Conservation (phyloP, 179 eudicot genomes). For the Beta lomatogona region DNA sequence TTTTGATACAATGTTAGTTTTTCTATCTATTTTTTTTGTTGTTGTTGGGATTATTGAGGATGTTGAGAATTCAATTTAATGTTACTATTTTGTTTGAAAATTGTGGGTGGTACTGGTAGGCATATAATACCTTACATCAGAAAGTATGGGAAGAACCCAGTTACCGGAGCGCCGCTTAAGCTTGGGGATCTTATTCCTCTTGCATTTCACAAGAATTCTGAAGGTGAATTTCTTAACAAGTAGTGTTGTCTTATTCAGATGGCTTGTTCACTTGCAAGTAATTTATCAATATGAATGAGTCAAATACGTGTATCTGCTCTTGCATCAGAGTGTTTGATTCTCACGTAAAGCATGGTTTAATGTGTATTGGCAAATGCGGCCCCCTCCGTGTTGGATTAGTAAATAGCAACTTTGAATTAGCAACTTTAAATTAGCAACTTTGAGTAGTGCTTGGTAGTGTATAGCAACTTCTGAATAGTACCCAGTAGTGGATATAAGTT, state of each 20-base stretch:
- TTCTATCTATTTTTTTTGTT: not conserved
- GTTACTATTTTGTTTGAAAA: not conserved
- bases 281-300: not conserved
- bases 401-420: not conserved
- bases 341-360: not conserved
- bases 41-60: not conserved
- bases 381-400: not conserved
- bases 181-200: conserved; percentile 81
- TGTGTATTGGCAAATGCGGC: not conserved
- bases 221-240: conserved; percentile 41
- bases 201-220: conserved; percentile 81
- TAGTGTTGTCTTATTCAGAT: not conserved
- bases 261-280: not conserved
- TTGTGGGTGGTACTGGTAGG: conserved; percentile 38
- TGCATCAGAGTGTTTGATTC: not conserved
- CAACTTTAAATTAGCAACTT: not conserved
- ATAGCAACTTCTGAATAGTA: too few species aligned
- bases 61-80: not conserved
- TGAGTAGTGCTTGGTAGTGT: not conserved
- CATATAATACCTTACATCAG: conserved; percentile 74
- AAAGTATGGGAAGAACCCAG: conserved; percentile 89
- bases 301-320: not conserved
- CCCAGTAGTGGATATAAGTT: too few species aligned
- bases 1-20: conserved; percentile 70
- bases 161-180: conserved; percentile 78